phyloP scores from a whole-genome alignment of 2,329 filamentous ascomycete species.

The Fusarium algeriense region DNA sequence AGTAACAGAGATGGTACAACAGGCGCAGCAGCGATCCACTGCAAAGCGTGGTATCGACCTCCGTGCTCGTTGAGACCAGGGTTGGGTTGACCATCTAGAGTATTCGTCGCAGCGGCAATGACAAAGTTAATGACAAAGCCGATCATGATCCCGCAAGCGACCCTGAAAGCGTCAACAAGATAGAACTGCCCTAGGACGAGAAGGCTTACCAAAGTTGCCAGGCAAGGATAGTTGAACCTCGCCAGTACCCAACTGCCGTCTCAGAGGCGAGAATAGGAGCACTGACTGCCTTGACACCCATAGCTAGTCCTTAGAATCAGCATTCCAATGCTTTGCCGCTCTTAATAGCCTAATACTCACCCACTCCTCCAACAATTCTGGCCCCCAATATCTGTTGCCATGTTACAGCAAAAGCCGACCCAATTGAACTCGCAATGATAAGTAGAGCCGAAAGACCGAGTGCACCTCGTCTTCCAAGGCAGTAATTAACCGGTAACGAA shows the following conservation, averaged over 20 bases:
- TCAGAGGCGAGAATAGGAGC: constrained; percentile 62
- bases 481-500: constrained; percentile 55
- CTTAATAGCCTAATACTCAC: not conserved
- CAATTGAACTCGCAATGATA: constrained; percentile 55
- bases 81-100: not conserved
- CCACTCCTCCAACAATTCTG: constrained; percentile 40
- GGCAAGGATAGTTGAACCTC: constrained; percentile 60
- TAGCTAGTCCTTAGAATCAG: constrained; percentile 47
- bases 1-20: constrained; percentile 52
- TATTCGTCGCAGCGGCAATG: constrained; percentile 19
- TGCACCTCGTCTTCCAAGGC: constrained; percentile 54
- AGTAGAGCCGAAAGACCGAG: constrained; percentile 54
- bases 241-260: constrained; percentile 61
- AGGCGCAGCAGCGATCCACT: constrained; percentile 54
- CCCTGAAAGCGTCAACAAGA: constrained; percentile 19
- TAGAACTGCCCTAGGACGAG: not conserved
- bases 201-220: constrained; percentile 60
- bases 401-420: constrained; percentile 47
- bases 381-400: constrained; percentile 52
- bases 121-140: constrained; percentile 42
- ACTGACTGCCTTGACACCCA: constrained; percentile 63
- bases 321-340: not conserved
- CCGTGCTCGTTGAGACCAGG: not conserved
- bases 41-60: constrained; percentile 33
- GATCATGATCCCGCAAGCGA: constrained; percentile 44